Base-by-base conservation (phyloP, 352 stramenopile genomes). In the Phytophthora sansomeana region DNA sequence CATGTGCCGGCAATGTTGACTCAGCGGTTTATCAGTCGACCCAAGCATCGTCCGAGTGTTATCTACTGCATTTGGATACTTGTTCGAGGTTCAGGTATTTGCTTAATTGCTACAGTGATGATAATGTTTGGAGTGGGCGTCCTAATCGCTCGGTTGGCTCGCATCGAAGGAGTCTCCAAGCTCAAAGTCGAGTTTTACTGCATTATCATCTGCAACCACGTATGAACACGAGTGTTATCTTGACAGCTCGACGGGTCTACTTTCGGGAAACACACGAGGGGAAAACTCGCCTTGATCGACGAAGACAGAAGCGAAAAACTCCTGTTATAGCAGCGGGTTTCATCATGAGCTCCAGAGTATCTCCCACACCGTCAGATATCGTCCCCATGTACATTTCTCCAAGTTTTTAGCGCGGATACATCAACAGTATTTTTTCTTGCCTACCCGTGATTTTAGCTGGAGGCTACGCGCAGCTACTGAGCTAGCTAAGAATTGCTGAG, bases 161-260 rank as follows among this genome's bases (percentile, higher is more conserved):
- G 16, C 6, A 39, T 17, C 7, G 26, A 55, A 7, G 41, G n/a
- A 1, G 7, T 67, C 8, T 59, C 48, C 13, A 68, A 65, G n/a
- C 43, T 75, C 38, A 75, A 71, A 19, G 13, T 64, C 21, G 65
- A 80, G 16, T 79, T 75, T 53, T 83, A 83, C 51, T 32, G 57
- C 42, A 58, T 46, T 3, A 52, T 58, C 9, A 9, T 72, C 5
- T 49, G 63, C 21, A 71, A 63, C 14, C 51, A 63, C 8, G 30
- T 57, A 74, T 69, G 43, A 70, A 68, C 38, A 70, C 75, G 3
- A 62, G 46, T 9, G 29, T 74, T 8, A 51, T 63, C 8, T 16
- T 72, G 24, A 58, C 46, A 24, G 36, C 52, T 17, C 61, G 72
- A 21, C 35, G 30, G 6, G 73, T 75, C 19, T 78, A 69, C 64